Evolutionary conservation across 1,284 basidiomycete genomes (phyloP).

Genomic region (Naganishia sp.): DNA sequence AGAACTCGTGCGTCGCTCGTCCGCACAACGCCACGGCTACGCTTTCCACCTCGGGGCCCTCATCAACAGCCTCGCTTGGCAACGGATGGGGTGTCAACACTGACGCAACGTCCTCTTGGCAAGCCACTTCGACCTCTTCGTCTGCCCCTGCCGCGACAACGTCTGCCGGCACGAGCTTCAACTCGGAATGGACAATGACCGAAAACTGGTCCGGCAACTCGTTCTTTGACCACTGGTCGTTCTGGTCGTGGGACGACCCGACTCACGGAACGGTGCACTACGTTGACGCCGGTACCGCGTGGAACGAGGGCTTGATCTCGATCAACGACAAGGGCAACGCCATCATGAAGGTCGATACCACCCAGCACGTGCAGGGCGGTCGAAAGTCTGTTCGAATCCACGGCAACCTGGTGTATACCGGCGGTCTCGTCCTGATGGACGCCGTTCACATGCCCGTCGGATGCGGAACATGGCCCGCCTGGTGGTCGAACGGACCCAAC

Average conservation of each 20-base stretch:
- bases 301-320: slow-evolving; percentile 53
- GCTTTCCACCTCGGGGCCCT: slow-evolving; percentile 32
- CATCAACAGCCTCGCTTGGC: slow-evolving; percentile 25
- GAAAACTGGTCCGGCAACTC: slow-evolving; percentile 43
- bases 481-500: slow-evolving; percentile 56
- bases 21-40: slow-evolving; percentile 19
- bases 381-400: slow-evolving; percentile 76
- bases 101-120: slow-evolving; percentile 26
- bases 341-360: slow-evolving; percentile 81
- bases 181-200: slow-evolving; percentile 43
- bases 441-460: slow-evolving; percentile 87
- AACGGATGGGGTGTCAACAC: slow-evolving; percentile 33
- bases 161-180: slow-evolving; percentile 23
- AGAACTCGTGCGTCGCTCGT: slow-evolving; percentile 30
- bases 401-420: slow-evolving; percentile 63
- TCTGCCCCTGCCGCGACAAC: slow-evolving; percentile 30
- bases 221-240: slow-evolving; percentile 81
- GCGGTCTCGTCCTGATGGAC: slow-evolving; percentile 74
- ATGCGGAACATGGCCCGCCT: slow-evolving; percentile 70
- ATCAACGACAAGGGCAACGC: slow-evolving; percentile 71
- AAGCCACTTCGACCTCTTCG: slow-evolving; percentile 31
- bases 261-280: slow-evolving; percentile 67
- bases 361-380: slow-evolving; percentile 63
- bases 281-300: slow-evolving; percentile 39
- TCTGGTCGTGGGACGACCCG: slow-evolving; percentile 71